Evolutionary conservation across 2,329 filamentous ascomycete species (phyloP), one percentile per base, ranked within the genome.

Genomic region (Trichophyton verrucosum): DNA sequence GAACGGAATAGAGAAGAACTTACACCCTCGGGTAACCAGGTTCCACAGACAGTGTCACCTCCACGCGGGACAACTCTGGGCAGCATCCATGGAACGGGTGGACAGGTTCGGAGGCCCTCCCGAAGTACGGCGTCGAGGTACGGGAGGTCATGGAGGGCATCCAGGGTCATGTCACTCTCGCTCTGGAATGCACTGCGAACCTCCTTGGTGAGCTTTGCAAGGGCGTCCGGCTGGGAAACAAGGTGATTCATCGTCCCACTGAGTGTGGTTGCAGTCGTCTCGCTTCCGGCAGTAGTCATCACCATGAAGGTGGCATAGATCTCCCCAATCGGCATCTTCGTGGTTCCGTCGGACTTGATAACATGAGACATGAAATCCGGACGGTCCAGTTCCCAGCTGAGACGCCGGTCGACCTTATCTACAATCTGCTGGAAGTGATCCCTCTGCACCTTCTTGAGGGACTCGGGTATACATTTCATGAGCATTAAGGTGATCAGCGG

Each of bases 251-350:
- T 77, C 0, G 70, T 66, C 1, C 77, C 78, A 0, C 71, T 67
- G 1, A 80, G 66, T 1, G 73, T 66, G 0, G 77, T 77, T 0
- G 77, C 77, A 0, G 77, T 80, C 0, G 78, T 80, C 65, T 82
- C 80, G 2, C 56, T 58, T n/a, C 56, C 56, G 15, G 56, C 36
- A 27, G 56, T 76, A 77, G 3, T 80, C 79, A 4, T 78, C 79
- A 13, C 67, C 36, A 72, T 67, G 4, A 67, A 27, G 24, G 65
- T 60, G 15, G 66, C 64, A 38, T 67, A 65, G 17, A 64, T 57
- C 40, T 64, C 61, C 51, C 65, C 61, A 53, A 65, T 60, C 6
- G 47, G 56, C 36, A 58, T 42, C 38, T 55, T 49, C 2, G 36
- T 58, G 4, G 22, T 36, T 15, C 56, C 56, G 8, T 58, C 38